Conservation (phyloP, 2,329 filamentous ascomycete species). For the Fusarium sp. region DNA sequence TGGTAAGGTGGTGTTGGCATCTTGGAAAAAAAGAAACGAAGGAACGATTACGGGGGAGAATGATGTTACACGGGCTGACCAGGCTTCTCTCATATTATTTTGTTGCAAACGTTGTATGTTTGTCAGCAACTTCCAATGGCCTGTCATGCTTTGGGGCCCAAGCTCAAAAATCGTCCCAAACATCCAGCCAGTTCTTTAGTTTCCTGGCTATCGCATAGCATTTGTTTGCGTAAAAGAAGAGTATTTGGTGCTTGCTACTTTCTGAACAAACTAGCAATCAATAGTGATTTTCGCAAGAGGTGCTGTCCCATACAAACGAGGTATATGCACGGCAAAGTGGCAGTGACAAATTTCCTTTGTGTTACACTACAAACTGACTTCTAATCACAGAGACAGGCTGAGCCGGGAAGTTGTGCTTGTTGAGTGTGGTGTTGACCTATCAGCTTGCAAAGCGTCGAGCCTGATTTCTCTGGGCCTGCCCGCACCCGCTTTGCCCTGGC, state of each 20-base stretch:
- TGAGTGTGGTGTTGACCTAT: no score
- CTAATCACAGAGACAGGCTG: not conserved
- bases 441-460: no score
- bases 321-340: no score
- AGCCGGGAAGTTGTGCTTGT: not conserved
- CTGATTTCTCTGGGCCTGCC: no score
- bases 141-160: not conserved
- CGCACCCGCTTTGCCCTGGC: no score
- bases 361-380: not conserved
- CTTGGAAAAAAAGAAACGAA: not conserved
- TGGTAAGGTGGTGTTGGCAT: not conserved
- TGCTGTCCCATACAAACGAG: rapidly evolving
- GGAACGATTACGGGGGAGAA: no score
- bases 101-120: rapidly evolving
- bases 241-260: no score
- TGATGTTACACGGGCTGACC: rapidly evolving
- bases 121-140: not conserved
- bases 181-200: rapidly evolving
- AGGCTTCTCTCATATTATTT: rapidly evolving
- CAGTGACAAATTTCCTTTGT: rapidly evolving
- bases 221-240: no score
- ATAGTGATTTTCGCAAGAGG: no score
- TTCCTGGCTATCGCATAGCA: no score
- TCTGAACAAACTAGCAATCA: no score
- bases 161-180: rapidly evolving